These are phyloP conservation scores for Gentiana dahurica DNA, from an alignment of 257 asterid species.

Conservation along the genomic window DNA sequence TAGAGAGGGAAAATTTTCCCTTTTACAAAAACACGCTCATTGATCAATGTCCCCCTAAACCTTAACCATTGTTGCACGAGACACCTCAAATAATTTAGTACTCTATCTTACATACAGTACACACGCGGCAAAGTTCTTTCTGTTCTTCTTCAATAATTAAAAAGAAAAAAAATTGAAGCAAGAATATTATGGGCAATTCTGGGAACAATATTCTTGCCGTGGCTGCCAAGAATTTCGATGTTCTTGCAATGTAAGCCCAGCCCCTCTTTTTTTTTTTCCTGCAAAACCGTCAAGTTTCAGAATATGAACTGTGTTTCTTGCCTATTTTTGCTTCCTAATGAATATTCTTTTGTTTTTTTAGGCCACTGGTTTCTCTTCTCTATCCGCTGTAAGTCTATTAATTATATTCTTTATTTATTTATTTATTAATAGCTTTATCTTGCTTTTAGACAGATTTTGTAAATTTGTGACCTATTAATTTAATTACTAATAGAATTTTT, in stretches of 20 bases:
- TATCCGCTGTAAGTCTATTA: constrained; percentile 71
- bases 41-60: no score
- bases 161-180: neutral
- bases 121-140: neutral
- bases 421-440: no score
- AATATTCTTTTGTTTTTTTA: constrained; percentile 16
- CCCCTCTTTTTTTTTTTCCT: neutral
- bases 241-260: constrained; percentile 63
- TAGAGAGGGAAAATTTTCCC: constrained; percentile 14
- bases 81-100: neutral
- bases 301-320: no score
- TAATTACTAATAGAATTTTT: no score
- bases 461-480: no score
- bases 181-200: constrained; percentile 43
- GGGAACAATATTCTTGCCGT: constrained; percentile 67
- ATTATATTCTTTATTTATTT: neutral
- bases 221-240: constrained; percentile 74
- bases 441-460: no score
- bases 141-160: neutral
- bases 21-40: neutral
- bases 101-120: neutral
- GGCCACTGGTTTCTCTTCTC: constrained; percentile 86
- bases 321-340: no score
- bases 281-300: no score
- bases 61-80: no score